A percentile compares a stretch with the other conserved stretches of the same genome.
These are phyloP conservation scores for Diaporthe ampelina DNA, from an alignment of 2,329 filamentous ascomycete species.

Conservation along the genomic window DNA sequence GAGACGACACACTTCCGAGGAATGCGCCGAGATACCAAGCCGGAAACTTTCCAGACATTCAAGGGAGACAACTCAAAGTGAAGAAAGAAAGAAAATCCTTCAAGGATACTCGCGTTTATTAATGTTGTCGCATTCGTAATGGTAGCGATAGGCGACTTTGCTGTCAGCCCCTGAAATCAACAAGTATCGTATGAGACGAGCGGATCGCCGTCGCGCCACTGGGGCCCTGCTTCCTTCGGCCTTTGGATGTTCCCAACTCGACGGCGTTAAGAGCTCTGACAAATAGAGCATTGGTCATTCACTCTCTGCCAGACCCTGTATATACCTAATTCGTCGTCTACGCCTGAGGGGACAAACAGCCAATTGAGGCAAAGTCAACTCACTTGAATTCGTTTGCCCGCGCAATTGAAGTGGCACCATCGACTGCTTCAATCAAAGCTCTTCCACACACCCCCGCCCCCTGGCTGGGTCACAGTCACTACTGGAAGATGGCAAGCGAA, in stretches of 20 bases:
- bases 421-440: not conserved
- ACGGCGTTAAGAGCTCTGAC: constrained; percentile 11
- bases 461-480: not conserved
- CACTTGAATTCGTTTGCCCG: not conserved
- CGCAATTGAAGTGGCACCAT: not conserved
- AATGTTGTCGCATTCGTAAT: not conserved
- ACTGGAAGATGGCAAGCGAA: constrained; percentile 41
- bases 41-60: not conserved
- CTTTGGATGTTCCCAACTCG: not conserved
- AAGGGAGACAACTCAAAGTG: not conserved
- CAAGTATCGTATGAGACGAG: constrained; percentile 17
- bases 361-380: not conserved
- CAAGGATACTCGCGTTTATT: not conserved
- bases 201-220: constrained; percentile 8
- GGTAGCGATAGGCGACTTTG: not conserved
- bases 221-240: not conserved
- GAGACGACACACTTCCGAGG: constrained; percentile 3
- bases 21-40: constrained; percentile 9
- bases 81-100: not conserved
- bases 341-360: not conserved
- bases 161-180: not conserved
- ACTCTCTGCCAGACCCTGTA: not conserved
- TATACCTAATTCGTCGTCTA: not conserved
- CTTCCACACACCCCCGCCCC: too few relatives aligned
- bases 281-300: not conserved